Evolutionary conservation across 2,329 filamentous ascomycete genomes (phyloP).

Genomic region (Zymoseptoria crescenta): DNA sequence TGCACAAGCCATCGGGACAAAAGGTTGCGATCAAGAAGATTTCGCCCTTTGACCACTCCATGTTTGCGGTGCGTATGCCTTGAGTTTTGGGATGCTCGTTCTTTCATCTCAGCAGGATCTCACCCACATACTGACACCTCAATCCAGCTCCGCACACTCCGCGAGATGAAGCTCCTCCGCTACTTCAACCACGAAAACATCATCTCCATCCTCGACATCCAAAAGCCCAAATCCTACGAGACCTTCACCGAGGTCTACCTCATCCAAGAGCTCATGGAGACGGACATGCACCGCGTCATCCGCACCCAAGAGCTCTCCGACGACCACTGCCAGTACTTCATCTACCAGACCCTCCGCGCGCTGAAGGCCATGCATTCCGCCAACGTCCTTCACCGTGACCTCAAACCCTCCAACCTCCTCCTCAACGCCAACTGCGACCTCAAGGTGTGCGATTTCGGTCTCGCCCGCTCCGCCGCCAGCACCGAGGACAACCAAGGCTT

Average conservation of each 20-base stretch:
- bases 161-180: constrained; percentile 97
- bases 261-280: constrained; percentile 99
- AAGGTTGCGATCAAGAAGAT: constrained; percentile 99
- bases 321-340: constrained; percentile 99
- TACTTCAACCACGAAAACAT: constrained; percentile 99
- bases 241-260: constrained; percentile 96
- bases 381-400: constrained; percentile 91
- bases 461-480: constrained; percentile 84
- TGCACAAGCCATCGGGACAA: constrained; percentile 95
- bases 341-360: constrained; percentile 96
- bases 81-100: neutral
- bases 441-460: constrained; percentile 97
- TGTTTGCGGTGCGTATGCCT: constrained; percentile 2
- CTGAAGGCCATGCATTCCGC: constrained; percentile 99
- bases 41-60: constrained; percentile 82
- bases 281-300: constrained; percentile 98
- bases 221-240: constrained; percentile 94
- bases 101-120: neutral
- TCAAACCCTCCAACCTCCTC: constrained; percentile 94
- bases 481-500: constrained; percentile 99
- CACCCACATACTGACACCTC: constrained; percentile 52
- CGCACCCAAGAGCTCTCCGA: constrained; percentile 97
- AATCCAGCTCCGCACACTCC: constrained; percentile 65
- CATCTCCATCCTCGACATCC: constrained; percentile 98
- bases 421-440: constrained; percentile 98